These are phyloP conservation scores for Bretziella fagacearum DNA, from an alignment of 2,329 filamentous ascomycete genomes.

Conservation along the genomic window DNA sequence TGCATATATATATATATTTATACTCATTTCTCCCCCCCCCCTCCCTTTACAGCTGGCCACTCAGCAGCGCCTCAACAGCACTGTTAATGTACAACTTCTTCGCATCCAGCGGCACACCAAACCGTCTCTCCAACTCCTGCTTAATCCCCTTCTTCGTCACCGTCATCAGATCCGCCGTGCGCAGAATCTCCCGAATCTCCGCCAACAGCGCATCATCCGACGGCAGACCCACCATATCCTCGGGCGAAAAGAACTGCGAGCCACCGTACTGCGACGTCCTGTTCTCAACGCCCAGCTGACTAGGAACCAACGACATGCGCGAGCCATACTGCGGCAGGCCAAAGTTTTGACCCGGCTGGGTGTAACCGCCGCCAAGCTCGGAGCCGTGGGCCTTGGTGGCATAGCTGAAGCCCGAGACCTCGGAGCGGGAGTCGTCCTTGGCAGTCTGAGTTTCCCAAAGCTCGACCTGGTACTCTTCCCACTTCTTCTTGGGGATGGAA, in stretches of 20 bases:
- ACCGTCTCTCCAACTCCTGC: slow-evolving; percentile 75
- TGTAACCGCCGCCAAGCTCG: slow-evolving; percentile 51
- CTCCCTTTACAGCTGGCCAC: slow-evolving; percentile 46
- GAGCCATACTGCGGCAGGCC: slow-evolving; percentile 30
- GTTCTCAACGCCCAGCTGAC: slow-evolving; percentile 40
- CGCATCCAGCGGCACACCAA: slow-evolving; percentile 68
- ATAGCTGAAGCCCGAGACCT: slow-evolving; percentile 87
- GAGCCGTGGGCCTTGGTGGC: slow-evolving; percentile 66
- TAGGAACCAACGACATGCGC: slow-evolving; percentile 65
- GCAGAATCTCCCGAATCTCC: slow-evolving; percentile 86
- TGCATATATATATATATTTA: background rate
- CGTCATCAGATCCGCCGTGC: slow-evolving; percentile 86
- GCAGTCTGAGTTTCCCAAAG: slow-evolving; percentile 87
- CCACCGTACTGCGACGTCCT: slow-evolving; percentile 45
- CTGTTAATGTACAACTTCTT: slow-evolving; percentile 90
- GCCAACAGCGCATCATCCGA: slow-evolving; percentile 78
- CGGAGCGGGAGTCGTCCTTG: slow-evolving; percentile 66
- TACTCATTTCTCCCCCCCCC: background rate
- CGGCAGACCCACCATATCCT: slow-evolving; percentile 59
- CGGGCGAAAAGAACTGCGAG: slow-evolving; percentile 41
- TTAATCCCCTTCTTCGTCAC: slow-evolving; percentile 99
- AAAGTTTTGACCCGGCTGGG: slow-evolving; percentile 27
- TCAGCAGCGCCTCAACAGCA: slow-evolving; percentile 65
- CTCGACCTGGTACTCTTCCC: slow-evolving; percentile 97
- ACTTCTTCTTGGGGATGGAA: slow-evolving; percentile 91